phyloP scores from a whole-genome alignment of 208 protist species.

The Leishmania arabica region DNA sequence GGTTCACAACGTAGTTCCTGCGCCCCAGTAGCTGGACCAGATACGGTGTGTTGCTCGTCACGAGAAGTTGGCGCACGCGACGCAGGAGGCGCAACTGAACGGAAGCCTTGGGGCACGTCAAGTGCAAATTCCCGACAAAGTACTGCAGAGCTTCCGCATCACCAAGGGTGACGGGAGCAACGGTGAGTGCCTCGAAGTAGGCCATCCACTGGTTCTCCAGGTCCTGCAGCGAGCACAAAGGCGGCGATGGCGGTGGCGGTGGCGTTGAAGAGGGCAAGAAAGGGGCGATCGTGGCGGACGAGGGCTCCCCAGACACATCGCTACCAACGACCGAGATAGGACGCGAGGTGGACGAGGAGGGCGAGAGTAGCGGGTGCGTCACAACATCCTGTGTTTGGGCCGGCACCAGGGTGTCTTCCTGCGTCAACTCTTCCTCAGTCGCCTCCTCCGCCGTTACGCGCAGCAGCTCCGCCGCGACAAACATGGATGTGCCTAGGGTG shows the following conservation, averaged over 20 bases:
- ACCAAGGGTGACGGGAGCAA: slow-evolving; percentile 54
- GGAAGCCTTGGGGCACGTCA: slow-evolving; percentile 27
- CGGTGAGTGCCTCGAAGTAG: slow-evolving; percentile 62
- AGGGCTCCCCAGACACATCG: neutral
- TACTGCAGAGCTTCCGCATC: slow-evolving; percentile 63
- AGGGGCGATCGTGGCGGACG: neutral
- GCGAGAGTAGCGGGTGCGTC: neutral
- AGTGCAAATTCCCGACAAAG: slow-evolving; percentile 42
- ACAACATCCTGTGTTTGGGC: neutral
- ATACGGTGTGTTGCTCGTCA: slow-evolving; percentile 38
- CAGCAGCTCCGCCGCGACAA: slow-evolving; percentile 54
- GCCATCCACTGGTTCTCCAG: slow-evolving; percentile 57
- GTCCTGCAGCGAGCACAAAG: slow-evolving; percentile 18
- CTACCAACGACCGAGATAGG: neutral
- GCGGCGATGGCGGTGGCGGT: neutral
- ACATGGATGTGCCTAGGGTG: slow-evolving; percentile 56
- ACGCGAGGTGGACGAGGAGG: neutral
- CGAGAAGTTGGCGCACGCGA: slow-evolving; percentile 61
- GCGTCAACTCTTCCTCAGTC: neutral
- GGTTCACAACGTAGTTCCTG: slow-evolving; percentile 47
- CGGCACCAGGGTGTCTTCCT: neutral
- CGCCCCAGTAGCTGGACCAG: slow-evolving; percentile 68
- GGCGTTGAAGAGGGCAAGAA: neutral
- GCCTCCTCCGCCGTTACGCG: slow-evolving; percentile 28
- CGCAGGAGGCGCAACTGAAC: slow-evolving; percentile 37